Conservation (phyloP, 106 monocot species). For the Platanthera guangdongensis region DNA sequence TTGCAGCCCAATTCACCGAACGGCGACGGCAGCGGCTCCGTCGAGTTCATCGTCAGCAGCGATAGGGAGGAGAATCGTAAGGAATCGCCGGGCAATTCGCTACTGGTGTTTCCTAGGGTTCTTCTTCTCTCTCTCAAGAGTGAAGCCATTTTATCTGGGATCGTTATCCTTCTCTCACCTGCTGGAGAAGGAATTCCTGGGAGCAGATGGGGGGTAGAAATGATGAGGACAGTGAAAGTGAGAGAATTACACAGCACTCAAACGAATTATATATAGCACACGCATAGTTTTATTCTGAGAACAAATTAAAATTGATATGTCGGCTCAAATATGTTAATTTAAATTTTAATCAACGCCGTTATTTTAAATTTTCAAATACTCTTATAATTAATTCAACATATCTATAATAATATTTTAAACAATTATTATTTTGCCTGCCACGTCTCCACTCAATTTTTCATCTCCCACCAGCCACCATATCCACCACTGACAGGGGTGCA, state of each 20-base stretch:
- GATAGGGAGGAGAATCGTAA: slow-evolving; percentile 4
- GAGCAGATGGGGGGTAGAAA: neutral
- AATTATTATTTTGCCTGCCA: no score
- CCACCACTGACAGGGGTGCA: no score
- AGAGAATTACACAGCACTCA: neutral
- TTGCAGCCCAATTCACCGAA: slow-evolving; percentile 31
- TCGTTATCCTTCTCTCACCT: neutral
- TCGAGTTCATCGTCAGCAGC: neutral
- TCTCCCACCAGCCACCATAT: no score
- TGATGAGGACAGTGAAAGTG: neutral
- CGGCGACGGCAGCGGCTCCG: slow-evolving; percentile 35
- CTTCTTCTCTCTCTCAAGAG: slow-evolving; percentile 36
- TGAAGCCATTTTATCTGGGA: slow-evolving; percentile 23
- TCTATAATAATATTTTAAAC: no score
- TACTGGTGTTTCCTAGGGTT: slow-evolving; percentile 3
- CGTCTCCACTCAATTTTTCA: no score
- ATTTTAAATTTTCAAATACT: no score
- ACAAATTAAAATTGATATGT: no score
- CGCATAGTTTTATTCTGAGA: no score
- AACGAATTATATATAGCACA: no score
- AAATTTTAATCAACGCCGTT: no score
- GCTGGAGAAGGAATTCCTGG: neutral
- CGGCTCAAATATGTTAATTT: no score
- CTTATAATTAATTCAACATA: no score
- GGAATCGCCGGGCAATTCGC: slow-evolving; percentile 15